These are phyloP conservation scores for Eucalyptus curtisii DNA, from an alignment of 345 rosid species.

Conservation along the genomic window DNA sequence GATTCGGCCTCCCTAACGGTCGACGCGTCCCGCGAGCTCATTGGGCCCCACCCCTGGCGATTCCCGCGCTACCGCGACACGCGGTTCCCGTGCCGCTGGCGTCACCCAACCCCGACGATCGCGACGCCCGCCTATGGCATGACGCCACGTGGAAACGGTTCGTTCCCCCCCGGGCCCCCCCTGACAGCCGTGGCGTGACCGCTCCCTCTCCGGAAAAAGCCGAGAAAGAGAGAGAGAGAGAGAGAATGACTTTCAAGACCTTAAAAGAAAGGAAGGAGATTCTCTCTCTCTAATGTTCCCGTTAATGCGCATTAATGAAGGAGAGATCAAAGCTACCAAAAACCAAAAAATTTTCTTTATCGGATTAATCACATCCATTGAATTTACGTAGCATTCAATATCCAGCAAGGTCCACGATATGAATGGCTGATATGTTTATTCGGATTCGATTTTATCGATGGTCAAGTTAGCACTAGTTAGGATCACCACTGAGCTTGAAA, in stretches of 20 bases:
- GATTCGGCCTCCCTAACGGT: constrained; percentile 14
- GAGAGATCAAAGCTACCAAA: neutral
- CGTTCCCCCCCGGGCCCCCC: neutral
- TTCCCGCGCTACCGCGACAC: neutral
- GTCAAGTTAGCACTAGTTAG: rapidly evolving
- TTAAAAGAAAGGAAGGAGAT: neutral
- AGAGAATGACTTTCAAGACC: neutral
- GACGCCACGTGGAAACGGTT: neutral
- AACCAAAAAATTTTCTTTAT: neutral
- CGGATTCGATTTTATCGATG: too few relatives aligned
- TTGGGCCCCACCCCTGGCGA: neutral
- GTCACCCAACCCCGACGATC: neutral
- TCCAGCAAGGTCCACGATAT: too few relatives aligned
- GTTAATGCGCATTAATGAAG: neutral
- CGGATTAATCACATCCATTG: neutral
- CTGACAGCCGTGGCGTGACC: neutral
- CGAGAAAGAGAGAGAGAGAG: neutral
- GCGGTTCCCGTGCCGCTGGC: constrained; percentile 4
- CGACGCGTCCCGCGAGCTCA: constrained; percentile 4
- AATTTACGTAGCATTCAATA: rapidly evolving
- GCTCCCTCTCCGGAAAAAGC: neutral
- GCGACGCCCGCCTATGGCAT: neutral
- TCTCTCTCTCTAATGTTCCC: neutral
- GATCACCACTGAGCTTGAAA: rapidly evolving
- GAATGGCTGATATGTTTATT: too few relatives aligned